Evolutionary conservation across 2,329 filamentous ascomycete species (phyloP).

Genomic region (Xylaria arbuscula): DNA sequence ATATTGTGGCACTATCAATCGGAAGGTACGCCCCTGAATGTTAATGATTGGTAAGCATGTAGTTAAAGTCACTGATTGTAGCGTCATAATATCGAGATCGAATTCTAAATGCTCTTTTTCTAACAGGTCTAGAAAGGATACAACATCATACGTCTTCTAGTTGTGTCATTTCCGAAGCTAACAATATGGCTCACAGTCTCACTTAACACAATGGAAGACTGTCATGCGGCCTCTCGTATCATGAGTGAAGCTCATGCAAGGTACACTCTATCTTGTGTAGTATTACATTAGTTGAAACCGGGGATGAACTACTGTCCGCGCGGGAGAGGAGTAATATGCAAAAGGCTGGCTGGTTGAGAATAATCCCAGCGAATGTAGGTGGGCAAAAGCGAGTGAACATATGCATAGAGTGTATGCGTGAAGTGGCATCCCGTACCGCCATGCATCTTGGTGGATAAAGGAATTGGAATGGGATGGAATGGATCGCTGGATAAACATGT

Average conservation of each 20-base stretch:
- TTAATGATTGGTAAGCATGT: too few relatives aligned
- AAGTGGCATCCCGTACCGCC: slow-evolving; percentile 9
- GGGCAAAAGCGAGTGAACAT: background rate
- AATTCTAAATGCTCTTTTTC: background rate
- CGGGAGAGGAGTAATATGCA: background rate
- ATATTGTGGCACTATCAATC: background rate
- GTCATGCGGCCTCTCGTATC: slow-evolving; percentile 10
- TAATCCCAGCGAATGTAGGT: background rate
- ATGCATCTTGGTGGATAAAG: slow-evolving; percentile 14
- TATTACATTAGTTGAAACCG: slow-evolving; percentile 15
- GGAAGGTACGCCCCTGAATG: background rate
- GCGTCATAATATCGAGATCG: background rate
- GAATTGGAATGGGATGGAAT: slow-evolving; percentile 12
- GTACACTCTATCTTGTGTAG: background rate
- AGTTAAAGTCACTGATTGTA: background rate
- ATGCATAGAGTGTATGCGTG: slow-evolving; percentile 11
- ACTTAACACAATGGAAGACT: background rate
- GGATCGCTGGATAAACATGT: slow-evolving; percentile 18
- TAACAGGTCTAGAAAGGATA: background rate
- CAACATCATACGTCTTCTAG: background rate
- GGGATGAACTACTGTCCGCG: background rate
- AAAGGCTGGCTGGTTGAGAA: background rate
- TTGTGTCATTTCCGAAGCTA: background rate
- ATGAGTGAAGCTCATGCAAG: slow-evolving; percentile 14
- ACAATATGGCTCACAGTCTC: background rate